Evolutionary conservation across 2,329 filamentous ascomycete species (phyloP).

Genomic region (Paraconiothyrium sp.): DNA sequence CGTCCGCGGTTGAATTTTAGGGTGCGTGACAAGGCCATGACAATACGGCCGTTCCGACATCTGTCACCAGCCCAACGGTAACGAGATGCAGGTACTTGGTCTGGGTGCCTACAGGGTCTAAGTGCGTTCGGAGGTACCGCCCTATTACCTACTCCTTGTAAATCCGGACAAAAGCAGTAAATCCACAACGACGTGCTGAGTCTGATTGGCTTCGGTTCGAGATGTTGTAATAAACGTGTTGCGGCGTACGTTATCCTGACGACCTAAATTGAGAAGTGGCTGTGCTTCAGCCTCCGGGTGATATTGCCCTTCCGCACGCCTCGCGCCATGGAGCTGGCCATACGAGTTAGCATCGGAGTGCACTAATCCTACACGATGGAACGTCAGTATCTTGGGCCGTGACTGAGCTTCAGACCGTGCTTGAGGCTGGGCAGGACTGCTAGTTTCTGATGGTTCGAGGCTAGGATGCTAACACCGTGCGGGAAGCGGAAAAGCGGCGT

Average conservation of each 20-base stretch:
- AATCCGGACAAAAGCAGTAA: not conserved
- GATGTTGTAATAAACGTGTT: conserved; percentile 1
- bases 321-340: conserved; percentile 6
- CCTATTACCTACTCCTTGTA: not conserved
- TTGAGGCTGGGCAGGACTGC: conserved; percentile 16
- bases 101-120: conserved; percentile 6
- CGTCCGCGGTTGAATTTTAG: conserved; percentile 14
- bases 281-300: conserved; percentile 41
- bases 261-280: conserved; percentile 33
- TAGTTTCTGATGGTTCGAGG: conserved; percentile 20
- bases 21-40: conserved; percentile 16
- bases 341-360: conserved; percentile 11
- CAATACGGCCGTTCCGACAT: conserved; percentile 11
- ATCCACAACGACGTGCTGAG: not conserved
- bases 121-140: conserved; percentile 9
- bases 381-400: conserved; percentile 5
- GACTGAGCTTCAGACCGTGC: conserved; percentile 20
- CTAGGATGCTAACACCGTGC: conserved; percentile 15
- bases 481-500: conserved; percentile 14
- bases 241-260: conserved; percentile 20
- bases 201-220: not conserved
- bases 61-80: conserved; percentile 8
- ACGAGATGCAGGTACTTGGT: conserved; percentile 13
- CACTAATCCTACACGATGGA: conserved; percentile 19
- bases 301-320: conserved; percentile 21